Percentiles rank a stretch among this genome's conserved stretches.
These are phyloP conservation scores for Rhynchospora breviuscula DNA, from an alignment of 176 grass and related monocot species.

Conservation along the genomic window DNA sequence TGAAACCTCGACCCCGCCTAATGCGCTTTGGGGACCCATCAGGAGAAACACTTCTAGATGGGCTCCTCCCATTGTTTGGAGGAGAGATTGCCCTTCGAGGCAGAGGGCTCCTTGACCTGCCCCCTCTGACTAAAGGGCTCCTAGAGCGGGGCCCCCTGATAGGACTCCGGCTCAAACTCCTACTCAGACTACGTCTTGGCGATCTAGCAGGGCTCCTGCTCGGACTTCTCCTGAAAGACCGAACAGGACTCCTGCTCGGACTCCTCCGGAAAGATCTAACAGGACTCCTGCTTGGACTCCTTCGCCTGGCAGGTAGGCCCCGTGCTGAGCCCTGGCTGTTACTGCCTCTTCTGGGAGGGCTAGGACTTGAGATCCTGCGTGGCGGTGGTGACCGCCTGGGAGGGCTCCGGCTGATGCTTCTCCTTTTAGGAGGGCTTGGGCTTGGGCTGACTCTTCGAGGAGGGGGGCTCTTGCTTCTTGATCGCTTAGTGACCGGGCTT, in stretches of 20 bases:
- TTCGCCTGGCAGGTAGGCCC: slow-evolving; percentile 25
- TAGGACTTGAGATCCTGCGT: slow-evolving; percentile 52
- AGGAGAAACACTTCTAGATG: slow-evolving; percentile 77
- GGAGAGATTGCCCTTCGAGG: slow-evolving; percentile 55
- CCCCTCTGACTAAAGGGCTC: slow-evolving; percentile 52
- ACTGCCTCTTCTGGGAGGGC: slow-evolving; percentile 43
- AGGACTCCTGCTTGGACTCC: slow-evolving; percentile 54
- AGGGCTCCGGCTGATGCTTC: slow-evolving; percentile 46
- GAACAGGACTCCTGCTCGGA: slow-evolving; percentile 62
- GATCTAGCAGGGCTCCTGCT: slow-evolving; percentile 67
- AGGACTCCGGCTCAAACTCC: slow-evolving; percentile 39
- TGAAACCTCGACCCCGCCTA: slow-evolving; percentile 85
- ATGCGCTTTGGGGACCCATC: slow-evolving; percentile 85
- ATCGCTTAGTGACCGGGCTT: slow-evolving; percentile 52
- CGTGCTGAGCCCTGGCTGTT: slow-evolving; percentile 44
- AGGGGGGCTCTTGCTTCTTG: slow-evolving; percentile 63
- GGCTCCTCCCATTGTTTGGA: slow-evolving; percentile 62
- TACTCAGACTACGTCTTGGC: slow-evolving; percentile 30
- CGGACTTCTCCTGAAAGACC: slow-evolving; percentile 51
- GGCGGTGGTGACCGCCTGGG: slow-evolving; percentile 28
- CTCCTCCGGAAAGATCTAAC: slow-evolving; percentile 39
- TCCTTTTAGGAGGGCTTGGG: slow-evolving; percentile 29
- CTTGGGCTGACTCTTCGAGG: slow-evolving; percentile 49
- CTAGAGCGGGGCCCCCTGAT: slow-evolving; percentile 18
- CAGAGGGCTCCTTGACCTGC: slow-evolving; percentile 62